Conservation (phyloP, 164 flowering plant genomes). For the Chimonanthus praecox region DNA sequence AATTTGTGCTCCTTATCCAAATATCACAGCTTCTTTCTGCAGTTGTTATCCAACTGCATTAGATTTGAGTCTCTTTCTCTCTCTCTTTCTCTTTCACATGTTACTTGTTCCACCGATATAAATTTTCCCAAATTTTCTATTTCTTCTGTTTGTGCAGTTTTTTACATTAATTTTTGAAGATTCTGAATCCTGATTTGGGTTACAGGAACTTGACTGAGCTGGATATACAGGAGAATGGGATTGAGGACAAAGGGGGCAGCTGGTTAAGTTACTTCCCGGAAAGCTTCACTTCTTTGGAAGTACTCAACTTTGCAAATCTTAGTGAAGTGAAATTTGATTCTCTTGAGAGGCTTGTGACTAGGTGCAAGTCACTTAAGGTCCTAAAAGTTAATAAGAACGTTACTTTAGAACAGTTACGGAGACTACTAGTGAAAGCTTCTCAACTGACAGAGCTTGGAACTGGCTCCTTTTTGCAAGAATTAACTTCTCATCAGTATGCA, state of each 20-base stretch:
- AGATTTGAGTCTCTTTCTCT: no score
- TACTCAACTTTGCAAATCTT: constrained; percentile 56
- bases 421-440: constrained; percentile 55
- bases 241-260: constrained; percentile 47
- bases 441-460: constrained; percentile 62
- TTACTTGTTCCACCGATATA: no score
- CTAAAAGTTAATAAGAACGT: constrained; percentile 55
- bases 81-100: no score
- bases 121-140: no score
- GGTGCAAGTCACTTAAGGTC: constrained; percentile 61
- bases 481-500: constrained; percentile 25
- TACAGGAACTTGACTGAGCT: constrained; percentile 57
- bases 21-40: no score
- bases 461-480: constrained; percentile 59
- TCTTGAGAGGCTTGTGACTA: constrained; percentile 57
- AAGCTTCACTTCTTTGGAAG: constrained; percentile 54
- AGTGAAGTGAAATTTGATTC: constrained; percentile 50
- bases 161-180: not conserved
- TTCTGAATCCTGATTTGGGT: not conserved
- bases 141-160: not conserved
- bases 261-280: constrained; percentile 85
- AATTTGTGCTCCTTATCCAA: not conserved
- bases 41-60: no score
- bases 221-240: constrained; percentile 53
- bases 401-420: constrained; percentile 46